A percentile compares a stretch with the other conserved stretches of the same genome.
Evolutionary conservation across 768 basidiomycete genomes (phyloP).

Genomic region (Psilocybe azurescens): DNA sequence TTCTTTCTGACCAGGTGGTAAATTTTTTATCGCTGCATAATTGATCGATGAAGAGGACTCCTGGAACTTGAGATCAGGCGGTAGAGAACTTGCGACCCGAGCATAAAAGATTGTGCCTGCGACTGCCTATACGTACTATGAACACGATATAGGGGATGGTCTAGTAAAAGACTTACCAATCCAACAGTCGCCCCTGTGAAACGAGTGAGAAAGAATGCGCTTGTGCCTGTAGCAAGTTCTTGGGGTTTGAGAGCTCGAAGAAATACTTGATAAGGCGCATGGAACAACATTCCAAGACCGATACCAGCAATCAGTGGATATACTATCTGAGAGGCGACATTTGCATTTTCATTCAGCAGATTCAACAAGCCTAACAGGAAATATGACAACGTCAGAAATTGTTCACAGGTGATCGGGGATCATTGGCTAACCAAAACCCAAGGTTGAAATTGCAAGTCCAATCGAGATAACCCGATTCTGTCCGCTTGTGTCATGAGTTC

Average conservation of each 20-base stretch:
- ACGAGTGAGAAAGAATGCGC: constrained; percentile 86
- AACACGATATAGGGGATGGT: constrained; percentile 11
- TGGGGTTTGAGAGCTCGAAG: constrained; percentile 64
- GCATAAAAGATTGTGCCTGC: constrained; percentile 78
- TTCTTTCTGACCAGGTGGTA: constrained; percentile 50
- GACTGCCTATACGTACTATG: constrained; percentile 57
- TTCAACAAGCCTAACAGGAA: constrained; percentile 63
- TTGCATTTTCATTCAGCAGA: constrained; percentile 60
- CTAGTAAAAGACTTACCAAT: constrained; percentile 53
- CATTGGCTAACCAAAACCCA: constrained; percentile 72
- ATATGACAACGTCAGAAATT: constrained; percentile 23
- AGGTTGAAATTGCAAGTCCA: constrained; percentile 67
- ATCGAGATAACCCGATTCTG: constrained; percentile 68
- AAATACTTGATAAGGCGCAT: constrained; percentile 85
- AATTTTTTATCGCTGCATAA: constrained; percentile 52
- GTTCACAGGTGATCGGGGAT: constrained; percentile 9
- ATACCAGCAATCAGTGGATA: constrained; percentile 77
- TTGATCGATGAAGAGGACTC: constrained; percentile 54
- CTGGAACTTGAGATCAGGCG: constrained; percentile 47
- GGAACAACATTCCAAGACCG: constrained; percentile 84
- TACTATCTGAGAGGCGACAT: constrained; percentile 47
- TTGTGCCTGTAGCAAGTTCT: constrained; percentile 79
- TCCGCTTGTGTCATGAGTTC: constrained; percentile 58
- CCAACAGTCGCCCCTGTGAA: constrained; percentile 88
- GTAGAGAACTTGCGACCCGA: constrained; percentile 52